phyloP scores from a whole-genome alignment of 495 filamentous ascomycete genomes.

The Aspergillus hancockii region DNA sequence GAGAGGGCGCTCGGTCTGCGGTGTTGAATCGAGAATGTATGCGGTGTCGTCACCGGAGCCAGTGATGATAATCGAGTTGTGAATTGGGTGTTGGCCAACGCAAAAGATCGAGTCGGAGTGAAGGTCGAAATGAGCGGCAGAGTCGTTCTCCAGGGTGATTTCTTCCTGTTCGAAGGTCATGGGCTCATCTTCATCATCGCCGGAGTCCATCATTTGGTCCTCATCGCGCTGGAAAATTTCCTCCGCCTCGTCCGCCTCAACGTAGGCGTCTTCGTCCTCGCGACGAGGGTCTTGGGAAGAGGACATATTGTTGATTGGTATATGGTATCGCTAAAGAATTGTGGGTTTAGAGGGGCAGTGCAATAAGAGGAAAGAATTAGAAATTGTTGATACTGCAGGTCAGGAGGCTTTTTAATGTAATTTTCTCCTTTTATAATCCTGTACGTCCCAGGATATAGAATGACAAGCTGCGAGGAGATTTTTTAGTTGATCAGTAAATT shows the following conservation, averaged over 20 bases:
- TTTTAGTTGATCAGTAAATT: slow-evolving; percentile 9
- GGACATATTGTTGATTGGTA: not conserved
- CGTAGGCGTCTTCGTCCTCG: slow-evolving; percentile 56
- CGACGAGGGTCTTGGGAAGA: slow-evolving; percentile 42
- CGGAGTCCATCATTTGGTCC: slow-evolving; percentile 73
- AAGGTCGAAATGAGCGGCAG: slow-evolving; percentile 82
- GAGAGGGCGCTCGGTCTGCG: slow-evolving; percentile 58
- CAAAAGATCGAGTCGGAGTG: slow-evolving; percentile 90
- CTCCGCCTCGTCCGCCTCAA: slow-evolving; percentile 70
- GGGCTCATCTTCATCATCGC: slow-evolving; percentile 53
- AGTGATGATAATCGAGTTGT: slow-evolving; percentile 77
- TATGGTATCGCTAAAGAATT: not conserved
- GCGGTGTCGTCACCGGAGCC: slow-evolving; percentile 83
- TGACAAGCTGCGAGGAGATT: slow-evolving; percentile 7
- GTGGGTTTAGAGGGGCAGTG: not conserved
- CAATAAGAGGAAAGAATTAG: not conserved
- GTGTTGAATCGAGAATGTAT: slow-evolving; percentile 77
- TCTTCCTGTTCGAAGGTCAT: slow-evolving; percentile 69
- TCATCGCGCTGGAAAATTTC: slow-evolving; percentile 69
- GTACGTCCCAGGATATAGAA: slow-evolving; percentile 4
- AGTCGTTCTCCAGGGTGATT: slow-evolving; percentile 84
- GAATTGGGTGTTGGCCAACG: slow-evolving; percentile 85
- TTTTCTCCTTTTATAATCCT: not conserved
- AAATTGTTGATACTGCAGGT: not conserved
- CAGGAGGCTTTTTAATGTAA: not conserved